Base-by-base conservation (phyloP, 2,329 filamentous ascomycete genomes). In the Fonsecaea nubica region DNA sequence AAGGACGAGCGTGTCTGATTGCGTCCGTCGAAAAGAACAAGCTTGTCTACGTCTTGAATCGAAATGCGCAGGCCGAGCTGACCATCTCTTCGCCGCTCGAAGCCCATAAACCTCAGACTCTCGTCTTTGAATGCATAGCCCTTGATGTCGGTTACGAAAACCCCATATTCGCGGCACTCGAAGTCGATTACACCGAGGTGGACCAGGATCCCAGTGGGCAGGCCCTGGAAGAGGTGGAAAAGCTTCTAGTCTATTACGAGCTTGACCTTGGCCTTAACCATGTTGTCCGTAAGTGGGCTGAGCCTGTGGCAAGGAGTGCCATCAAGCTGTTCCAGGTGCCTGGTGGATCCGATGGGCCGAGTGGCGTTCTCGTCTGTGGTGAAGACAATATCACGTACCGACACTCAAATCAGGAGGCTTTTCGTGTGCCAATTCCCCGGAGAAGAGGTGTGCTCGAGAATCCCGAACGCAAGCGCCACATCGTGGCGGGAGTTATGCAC, bases 21-120 rank as follows among this genome's bases (percentile, higher is more conserved):
- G 93, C 95, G 9, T 94, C 93, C 4, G 86, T 94, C 63, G 96
- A 99, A 82, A 99, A 99, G 86, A 99, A 98, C 83, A 99, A 99
- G 83, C 90, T 99, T 64, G 95, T 99, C 72, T 99, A 99, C 80
- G 94, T 99, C 75, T 85, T 99, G 72, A 98, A 98, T 79, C 90
- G 96, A 71, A 96, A 97, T 80, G 87, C 93, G 2, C 92, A 98
- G 79, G 93, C 93, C 18, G 92, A 97, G 78, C 87, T 99, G 74
- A 96, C 93, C 48, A 99, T 99, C 58, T 99, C 95, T 4, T 99
- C 95, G 13, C 95, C 95, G 0, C 85, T 99, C 18, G 96, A 99
- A 80, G 96, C 95, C 1, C 94, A 99, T 80, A 96, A 95, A 78
- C 89, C 92, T 12, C 92, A 94, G 67, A 94, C 94, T 1, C 81